Conservation (phyloP, 352 stramenopile species). For the Pythium scleroteichum region DNA sequence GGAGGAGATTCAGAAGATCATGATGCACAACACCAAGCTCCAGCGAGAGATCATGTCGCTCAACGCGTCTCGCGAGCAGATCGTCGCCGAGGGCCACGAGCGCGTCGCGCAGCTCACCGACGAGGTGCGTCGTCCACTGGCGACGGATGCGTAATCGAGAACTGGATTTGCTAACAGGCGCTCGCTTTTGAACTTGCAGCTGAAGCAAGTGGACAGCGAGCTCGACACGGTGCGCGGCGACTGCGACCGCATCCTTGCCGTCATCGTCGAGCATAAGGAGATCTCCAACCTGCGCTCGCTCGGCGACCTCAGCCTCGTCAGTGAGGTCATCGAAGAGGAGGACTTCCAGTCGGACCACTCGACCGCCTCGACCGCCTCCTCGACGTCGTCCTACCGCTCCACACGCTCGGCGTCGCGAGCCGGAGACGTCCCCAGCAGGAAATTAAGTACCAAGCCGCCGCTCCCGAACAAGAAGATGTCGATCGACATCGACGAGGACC, state of each 20-base stretch:
- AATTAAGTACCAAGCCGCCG: constrained; percentile 4
- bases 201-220: constrained; percentile 28
- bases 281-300: constrained; percentile 21
- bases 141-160: too few relatives aligned
- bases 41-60: constrained; percentile 61
- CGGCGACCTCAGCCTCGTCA: constrained; percentile 12
- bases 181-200: background rate
- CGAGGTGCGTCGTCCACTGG: constrained; percentile 29
- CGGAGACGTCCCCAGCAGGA: background rate
- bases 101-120: constrained; percentile 46
- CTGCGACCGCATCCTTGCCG: constrained; percentile 29
- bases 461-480: constrained; percentile 28
- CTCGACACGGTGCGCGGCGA: constrained; percentile 17
- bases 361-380: constrained; percentile 28
- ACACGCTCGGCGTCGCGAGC: constrained; percentile 17
- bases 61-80: constrained; percentile 46
- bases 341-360: constrained; percentile 32
- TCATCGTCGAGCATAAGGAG: constrained; percentile 28
- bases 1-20: constrained; percentile 58
- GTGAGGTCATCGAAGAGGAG: constrained; percentile 27
- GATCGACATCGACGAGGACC: constrained; percentile 29
- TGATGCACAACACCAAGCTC: constrained; percentile 62
- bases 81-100: constrained; percentile 39
- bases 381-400: constrained; percentile 26
- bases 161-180: background rate